Base-by-base conservation (phyloP, 2,329 filamentous ascomycete species). In the Fusarium citri region DNA sequence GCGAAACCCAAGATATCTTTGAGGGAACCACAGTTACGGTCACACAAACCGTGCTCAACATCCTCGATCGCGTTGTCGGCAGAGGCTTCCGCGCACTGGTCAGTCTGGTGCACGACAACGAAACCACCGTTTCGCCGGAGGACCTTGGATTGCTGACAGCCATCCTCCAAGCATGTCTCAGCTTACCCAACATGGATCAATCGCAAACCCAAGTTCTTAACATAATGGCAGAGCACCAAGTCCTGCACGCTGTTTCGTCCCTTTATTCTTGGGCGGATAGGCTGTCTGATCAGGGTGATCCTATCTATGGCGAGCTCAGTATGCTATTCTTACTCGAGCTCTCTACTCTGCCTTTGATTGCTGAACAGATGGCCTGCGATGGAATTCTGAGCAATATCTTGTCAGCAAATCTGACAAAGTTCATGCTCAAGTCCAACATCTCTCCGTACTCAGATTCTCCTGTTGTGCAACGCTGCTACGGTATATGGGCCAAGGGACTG, bases 241-340 rank as follows among this genome's bases (percentile, higher is more conserved):
- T 91, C 2, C 86, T 93, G 47, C 92, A 95, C 74, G 92, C 94
- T 65, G 94, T 94, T 1, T 90, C 91, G 8, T 94, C 92, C 34
- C 86, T 99, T 8, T 98, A 95, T 80, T 97, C 94, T 0, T 99
- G 96, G 96, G 89, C 95, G 6, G 94, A 98, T 78, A 89, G 91
- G 71, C 86, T 98, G 25, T 88, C 91, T 1, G 86, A 91, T 37
- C 87, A 91, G 59, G 89, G 90, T 28, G 95, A 98, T 76, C 95
- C 96, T 0, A 85, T 98, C 30, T 98, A 98, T 78, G 96, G 94
- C 69, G 94, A 98, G 77, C 87, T 98, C n/a, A 93, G 92, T 74
- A 87, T 97, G 42, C 86, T 94, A 26, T 97, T 98, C 80, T 86
- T 99, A 16, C 88, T 97, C 23, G 93, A 97, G 72, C 86, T 99